phyloP scores from a whole-genome alignment of 306 rosid species.

The Cucurbita pepo region DNA sequence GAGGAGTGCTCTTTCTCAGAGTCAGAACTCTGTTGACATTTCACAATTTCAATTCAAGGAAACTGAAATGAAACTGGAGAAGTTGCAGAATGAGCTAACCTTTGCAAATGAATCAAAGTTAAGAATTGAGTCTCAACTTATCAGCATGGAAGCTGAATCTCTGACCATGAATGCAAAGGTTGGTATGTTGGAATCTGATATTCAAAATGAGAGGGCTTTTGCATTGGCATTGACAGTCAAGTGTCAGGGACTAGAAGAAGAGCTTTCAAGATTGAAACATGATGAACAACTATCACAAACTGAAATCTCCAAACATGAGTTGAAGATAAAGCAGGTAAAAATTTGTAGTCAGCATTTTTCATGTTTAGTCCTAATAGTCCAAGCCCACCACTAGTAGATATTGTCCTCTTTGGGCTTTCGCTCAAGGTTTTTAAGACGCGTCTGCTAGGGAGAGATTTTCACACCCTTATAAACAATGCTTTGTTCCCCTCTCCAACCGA shows the following conservation, averaged over 20 bases:
- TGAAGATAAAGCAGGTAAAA: conserved; percentile 71
- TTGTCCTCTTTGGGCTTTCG: too few species aligned
- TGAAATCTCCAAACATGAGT: conserved; percentile 27
- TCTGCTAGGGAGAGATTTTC: too few species aligned
- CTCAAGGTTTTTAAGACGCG: too few species aligned
- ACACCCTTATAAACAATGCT: too few species aligned
- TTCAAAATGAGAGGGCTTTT: conserved; percentile 36
- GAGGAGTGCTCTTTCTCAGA: conserved; percentile 32
- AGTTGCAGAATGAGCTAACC: conserved; percentile 39
- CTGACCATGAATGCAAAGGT: conserved; percentile 38
- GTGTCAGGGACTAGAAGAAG: conserved; percentile 44
- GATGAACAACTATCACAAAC: conserved; percentile 35
- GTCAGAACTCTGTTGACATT: conserved; percentile 36
- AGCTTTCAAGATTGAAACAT: conserved; percentile 30
- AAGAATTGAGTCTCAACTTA: conserved; percentile 42
- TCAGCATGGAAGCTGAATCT: conserved; percentile 49
- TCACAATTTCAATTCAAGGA: conserved; percentile 42
- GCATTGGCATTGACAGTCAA: conserved; percentile 29
- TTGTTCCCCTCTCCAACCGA: too few species aligned
- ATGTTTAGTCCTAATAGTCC: too few species aligned
- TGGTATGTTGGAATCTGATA: conserved; percentile 36
- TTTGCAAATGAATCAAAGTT: conserved; percentile 39
- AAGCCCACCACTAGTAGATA: too few species aligned
- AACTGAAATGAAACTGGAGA: conserved; percentile 44
- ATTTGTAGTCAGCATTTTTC: background rate